Conservation (phyloP, 306 rosid genomes). For the Delonix regia region DNA sequence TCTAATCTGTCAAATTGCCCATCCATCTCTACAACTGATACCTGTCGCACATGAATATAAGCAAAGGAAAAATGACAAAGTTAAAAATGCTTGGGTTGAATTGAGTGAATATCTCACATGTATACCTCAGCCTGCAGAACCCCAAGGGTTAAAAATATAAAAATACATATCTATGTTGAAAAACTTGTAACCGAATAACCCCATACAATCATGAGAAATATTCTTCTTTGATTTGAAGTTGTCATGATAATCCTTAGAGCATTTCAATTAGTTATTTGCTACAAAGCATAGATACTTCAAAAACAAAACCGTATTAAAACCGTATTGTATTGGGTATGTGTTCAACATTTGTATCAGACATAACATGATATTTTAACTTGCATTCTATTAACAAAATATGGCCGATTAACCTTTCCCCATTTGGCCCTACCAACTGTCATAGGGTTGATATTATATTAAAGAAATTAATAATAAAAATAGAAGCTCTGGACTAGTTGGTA, state of each 20-base stretch:
- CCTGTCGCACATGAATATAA: constrained; percentile 47
- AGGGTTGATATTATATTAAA: neutral
- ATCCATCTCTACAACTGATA: constrained; percentile 93
- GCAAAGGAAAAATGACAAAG: neutral
- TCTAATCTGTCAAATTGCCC: constrained; percentile 98
- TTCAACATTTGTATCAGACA: no score
- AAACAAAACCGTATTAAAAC: no score
- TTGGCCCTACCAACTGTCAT: neutral
- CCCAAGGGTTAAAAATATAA: neutral
- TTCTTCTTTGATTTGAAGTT: neutral
- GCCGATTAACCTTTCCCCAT: no score
- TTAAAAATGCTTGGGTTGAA: neutral
- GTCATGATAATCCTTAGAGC: no score
- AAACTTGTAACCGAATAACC: neutral
- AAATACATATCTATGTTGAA: neutral
- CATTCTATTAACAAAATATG: no score
- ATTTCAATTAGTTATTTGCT: no score
- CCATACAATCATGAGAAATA: neutral
- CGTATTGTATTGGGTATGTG: neutral
- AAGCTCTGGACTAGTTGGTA: constrained; percentile 30
- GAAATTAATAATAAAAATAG: neutral
- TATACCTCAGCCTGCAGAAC: neutral
- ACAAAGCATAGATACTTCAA: no score
- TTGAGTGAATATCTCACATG: neutral
- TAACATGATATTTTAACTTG: no score